These are phyloP conservation scores for Tylopilus felleus DNA, from an alignment of 768 basidiomycete species.

Conservation along the genomic window DNA sequence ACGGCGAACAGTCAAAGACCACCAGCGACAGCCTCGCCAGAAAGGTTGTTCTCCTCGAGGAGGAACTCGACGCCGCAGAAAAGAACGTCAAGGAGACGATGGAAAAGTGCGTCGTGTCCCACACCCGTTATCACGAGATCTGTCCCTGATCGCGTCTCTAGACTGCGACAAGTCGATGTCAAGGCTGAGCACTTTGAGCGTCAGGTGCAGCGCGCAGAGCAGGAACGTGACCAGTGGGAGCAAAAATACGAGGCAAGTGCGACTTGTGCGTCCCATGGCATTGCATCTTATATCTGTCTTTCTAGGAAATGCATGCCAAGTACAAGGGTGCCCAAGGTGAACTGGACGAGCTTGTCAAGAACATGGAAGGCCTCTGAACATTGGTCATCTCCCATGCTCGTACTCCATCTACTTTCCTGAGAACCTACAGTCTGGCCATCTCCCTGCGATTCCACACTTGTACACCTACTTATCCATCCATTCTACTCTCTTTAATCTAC, in stretches of 20 bases:
- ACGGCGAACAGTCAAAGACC: constrained; percentile 66
- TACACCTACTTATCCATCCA: constrained; percentile 19
- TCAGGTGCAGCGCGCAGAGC: constrained; percentile 79
- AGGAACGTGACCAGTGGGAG: constrained; percentile 92
- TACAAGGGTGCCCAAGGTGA: constrained; percentile 73
- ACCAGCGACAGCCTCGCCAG: constrained; percentile 70
- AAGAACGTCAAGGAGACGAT: constrained; percentile 95
- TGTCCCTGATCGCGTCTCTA: constrained; percentile 33
- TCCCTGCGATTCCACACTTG: constrained; percentile 17
- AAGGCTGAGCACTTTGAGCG: constrained; percentile 99
- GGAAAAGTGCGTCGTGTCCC: constrained; percentile 72
- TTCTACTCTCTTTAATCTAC: constrained; percentile 20
- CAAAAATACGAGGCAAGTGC: constrained; percentile 81
- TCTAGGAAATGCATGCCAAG: constrained; percentile 68
- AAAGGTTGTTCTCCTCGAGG: constrained; percentile 90
- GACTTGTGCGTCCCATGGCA: constrained; percentile 19
- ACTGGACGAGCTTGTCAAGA: constrained; percentile 75
- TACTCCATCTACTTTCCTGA: not conserved
- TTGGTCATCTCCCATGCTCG: not conserved
- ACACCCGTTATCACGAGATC: constrained; percentile 11
- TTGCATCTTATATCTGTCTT: constrained; percentile 4
- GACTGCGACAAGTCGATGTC: constrained; percentile 93
- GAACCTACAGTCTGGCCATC: constrained; percentile 12
- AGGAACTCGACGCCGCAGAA: constrained; percentile 93
- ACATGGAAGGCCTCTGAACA: constrained; percentile 68